Evolutionary conservation across 2,329 filamentous ascomycete genomes (phyloP), one percentile per base, ranked within the genome.

Genomic region (Paramyrothecium roridum): DNA sequence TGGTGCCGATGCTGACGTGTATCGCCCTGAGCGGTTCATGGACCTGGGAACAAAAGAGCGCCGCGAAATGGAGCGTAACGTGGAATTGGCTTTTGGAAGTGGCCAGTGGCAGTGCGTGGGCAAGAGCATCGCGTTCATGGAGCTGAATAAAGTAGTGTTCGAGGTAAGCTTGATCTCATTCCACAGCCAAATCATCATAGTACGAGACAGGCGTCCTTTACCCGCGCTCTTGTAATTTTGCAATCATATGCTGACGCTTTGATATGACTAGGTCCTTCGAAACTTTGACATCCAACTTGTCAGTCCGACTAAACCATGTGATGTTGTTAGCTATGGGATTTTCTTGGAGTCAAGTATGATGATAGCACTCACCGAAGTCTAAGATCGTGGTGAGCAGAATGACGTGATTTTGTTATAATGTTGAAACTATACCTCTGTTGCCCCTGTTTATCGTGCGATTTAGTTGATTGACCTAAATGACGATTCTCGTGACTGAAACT

Each of bases 231-330:
- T n/a, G n/a, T n/a, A n/a, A n/a, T n/a, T n/a, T n/a, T n/a, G n/a
- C n/a, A n/a, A 34, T 11, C 33, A 30, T 6, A 30, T 30, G 26
- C 26, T 30, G 10, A 30, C 26, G 10, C 26, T 4, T 30, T 30
- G 26, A 6, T 30, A 4, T 30, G 26, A 30, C 10, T 30, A 52
- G 50, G 21, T 52, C 11, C 13, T 52, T 12, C 50, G 50, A 26
- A 16, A 43, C 7, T 52, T 52, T 45, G 50, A 52, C 50, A 43
- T 52, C 12, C 50, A 52, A 30, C n/a, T 52, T 12, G 19, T 45
- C 8, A 17, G 23, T 12, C 50, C 50, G 7, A 20, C 12, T 19
- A 52, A 52, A 16, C 46, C 46, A 20, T 48, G 30, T n/a, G 17
- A 43, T 19, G 11, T 19, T 19, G 33, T 6, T 19, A 52, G 33